Evolutionary conservation across 768 basidiomycete genomes (phyloP).

Genomic region (Mycena leptocephala): DNA sequence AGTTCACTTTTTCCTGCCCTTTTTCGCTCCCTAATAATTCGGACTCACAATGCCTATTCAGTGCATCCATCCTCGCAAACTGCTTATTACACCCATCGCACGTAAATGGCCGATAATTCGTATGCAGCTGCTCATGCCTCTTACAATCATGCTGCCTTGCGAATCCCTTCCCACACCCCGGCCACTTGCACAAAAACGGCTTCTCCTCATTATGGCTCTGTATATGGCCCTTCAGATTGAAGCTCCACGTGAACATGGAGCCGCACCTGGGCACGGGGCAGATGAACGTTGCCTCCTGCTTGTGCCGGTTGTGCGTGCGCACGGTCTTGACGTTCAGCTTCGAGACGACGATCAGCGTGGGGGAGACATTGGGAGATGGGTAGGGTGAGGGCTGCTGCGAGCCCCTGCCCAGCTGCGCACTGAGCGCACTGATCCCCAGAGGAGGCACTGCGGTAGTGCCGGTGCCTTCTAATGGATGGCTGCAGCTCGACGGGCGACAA

Average conservation of each 20-base stretch:
- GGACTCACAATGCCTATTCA: too few relatives aligned
- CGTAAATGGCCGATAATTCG: constrained; percentile 92
- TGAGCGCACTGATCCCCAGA: constrained; percentile 26
- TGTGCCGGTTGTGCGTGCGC: constrained; percentile 87
- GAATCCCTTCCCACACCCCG: too few relatives aligned
- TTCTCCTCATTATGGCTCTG: constrained; percentile 84
- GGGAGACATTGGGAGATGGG: too few relatives aligned
- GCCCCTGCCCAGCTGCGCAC: constrained; percentile 19
- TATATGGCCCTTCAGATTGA: constrained; percentile 96
- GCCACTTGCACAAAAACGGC: constrained; percentile 95
- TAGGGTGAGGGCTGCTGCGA: too few relatives aligned
- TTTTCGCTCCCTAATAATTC: too few relatives aligned
- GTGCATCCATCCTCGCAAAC: too few relatives aligned
- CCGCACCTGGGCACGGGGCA: constrained; percentile 90
- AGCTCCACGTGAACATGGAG: constrained; percentile 92
- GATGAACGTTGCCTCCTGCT: constrained; percentile 89
- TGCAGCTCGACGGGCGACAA: constrained; percentile 29
- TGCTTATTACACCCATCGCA: constrained; percentile 98
- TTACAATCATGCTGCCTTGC: constrained; percentile 97
- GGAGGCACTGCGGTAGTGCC: too few relatives aligned
- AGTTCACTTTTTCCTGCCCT: too few relatives aligned
- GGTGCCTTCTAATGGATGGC: constrained; percentile 25
- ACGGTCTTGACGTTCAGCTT: too few relatives aligned
- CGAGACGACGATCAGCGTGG: too few relatives aligned
- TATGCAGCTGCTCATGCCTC: constrained; percentile 94